Evolutionary conservation across 75 land plant genomes (phyloP), one percentile per base, ranked within the genome.

Genomic region (Ceratopteris richardii): DNA sequence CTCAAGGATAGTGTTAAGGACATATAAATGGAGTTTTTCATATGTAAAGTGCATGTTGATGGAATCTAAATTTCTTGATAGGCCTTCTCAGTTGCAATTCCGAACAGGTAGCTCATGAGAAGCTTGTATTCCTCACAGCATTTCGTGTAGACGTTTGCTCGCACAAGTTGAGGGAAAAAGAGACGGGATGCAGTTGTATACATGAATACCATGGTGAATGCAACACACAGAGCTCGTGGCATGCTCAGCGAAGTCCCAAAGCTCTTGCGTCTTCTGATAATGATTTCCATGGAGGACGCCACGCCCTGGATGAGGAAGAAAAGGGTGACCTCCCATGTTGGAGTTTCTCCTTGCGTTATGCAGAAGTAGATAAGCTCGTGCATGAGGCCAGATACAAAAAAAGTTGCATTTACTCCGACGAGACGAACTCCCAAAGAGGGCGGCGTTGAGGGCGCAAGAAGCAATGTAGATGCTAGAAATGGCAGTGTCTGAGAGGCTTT

Each of bases 381-480:
- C 63, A 72, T 66, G 30, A 72, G 29, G 23, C 69, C 74, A 4
- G 74, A 72, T 2, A 59, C 74, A n/a, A 58, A 5, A 22, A 65
- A 72, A 1, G 43, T 42, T 0, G 63, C 37, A 13, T 65, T 21
- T 3, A 50, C 27, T 9, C 37, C 37, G 7, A 33, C 37, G 9
- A 33, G 37, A 3, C 37, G 37, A 3, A 33, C 37, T 33, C 7
- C 37, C 9, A 33, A 9, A 33, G 37, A 4, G 7, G 37, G 37
- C 9, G 37, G 37, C 37, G 3, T 33, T 9, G 37, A 4, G 37
- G 37, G 37, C 37, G 37, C 37, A 3, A 3, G 9, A 3, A 33
- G 9, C 37, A 33, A 4, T 9, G 37, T 33, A 9, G 7, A 4
- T n/a, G n/a, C n/a, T n/a, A n/a, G n/a, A n/a, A n/a, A n/a, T n/a